phyloP scores from a whole-genome alignment of 371 early-diverging fungal species.

The Chytridiales sp. region DNA sequence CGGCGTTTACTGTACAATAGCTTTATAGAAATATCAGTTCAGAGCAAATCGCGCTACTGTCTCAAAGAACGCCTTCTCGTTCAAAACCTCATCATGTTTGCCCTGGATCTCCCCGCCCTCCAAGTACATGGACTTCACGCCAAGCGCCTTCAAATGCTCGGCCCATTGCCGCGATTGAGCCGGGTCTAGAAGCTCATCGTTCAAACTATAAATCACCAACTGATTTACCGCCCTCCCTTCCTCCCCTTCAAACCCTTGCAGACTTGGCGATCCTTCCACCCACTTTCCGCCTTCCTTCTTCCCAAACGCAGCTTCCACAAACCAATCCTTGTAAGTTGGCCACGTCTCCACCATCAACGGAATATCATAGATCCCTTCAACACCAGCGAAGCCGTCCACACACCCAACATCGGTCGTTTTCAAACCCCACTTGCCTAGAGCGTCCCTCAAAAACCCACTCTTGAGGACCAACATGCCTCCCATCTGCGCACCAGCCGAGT shows the following conservation, averaged over 20 bases:
- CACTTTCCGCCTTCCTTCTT: constrained; percentile 24
- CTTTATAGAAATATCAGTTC: too few species aligned
- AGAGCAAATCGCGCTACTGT: too few species aligned
- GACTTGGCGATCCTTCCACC: constrained; percentile 51
- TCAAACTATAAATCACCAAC: constrained; percentile 63
- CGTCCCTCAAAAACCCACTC: constrained; percentile 42
- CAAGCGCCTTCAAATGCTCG: constrained; percentile 44
- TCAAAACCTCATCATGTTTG: constrained; percentile 62
- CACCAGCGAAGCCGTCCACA: constrained; percentile 57
- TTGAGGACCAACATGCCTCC: constrained; percentile 59
- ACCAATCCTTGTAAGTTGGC: constrained; percentile 65
- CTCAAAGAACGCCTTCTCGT: constrained; percentile 47
- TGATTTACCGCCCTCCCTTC: constrained; percentile 30
- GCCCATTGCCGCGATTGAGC: constrained; percentile 58
- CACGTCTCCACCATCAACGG: constrained; percentile 58
- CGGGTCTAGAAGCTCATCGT: constrained; percentile 66
- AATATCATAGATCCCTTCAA: constrained; percentile 81
- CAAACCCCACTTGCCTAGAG: background rate
- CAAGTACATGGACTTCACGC: constrained; percentile 5
- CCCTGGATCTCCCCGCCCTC: constrained; percentile 42
- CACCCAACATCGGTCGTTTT: constrained; percentile 4
- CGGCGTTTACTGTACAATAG: too few species aligned
- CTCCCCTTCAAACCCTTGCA: constrained; percentile 6
- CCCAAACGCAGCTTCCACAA: constrained; percentile 69
- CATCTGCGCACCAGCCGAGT: constrained; percentile 83